A percentile compares a stretch with the other conserved stretches of the same genome.
phyloP scores from a whole-genome alignment of 78 protist species.

The Parvularia atlantis region DNA sequence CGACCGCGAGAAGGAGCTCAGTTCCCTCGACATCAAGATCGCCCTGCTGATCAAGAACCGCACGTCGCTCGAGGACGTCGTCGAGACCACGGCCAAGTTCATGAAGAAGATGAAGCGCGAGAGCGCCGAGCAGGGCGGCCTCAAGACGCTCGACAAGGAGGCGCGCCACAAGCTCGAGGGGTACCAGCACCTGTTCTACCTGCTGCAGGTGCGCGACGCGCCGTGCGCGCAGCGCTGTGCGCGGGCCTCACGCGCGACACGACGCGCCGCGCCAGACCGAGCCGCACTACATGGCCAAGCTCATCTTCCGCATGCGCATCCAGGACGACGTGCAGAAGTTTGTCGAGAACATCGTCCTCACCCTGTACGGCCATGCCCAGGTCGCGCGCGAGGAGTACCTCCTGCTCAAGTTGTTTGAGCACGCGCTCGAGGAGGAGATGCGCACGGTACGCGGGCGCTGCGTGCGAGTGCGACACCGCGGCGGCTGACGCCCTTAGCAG shows the following conservation, averaged over 20 bases:
- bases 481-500: no score
- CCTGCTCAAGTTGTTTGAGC: slow-evolving; percentile 16
- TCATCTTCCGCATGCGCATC: slow-evolving; percentile 17
- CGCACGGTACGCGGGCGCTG: no score
- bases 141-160: slow-evolving; percentile 11
- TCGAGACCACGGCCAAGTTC: not conserved
- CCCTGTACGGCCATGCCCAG: slow-evolving; percentile 27
- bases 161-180: not conserved
- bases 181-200: slow-evolving; percentile 44
- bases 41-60: slow-evolving; percentile 20
- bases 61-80: not conserved
- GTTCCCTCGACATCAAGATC: slow-evolving; percentile 15
- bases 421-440: slow-evolving; percentile 16
- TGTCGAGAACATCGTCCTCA: slow-evolving; percentile 18
- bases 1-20: slow-evolving; percentile 6
- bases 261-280: no score
- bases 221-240: no score
- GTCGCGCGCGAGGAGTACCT: slow-evolving; percentile 36
- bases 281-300: slow-evolving; percentile 41
- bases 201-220: no score
- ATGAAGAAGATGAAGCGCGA: not conserved
- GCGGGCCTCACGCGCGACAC: no score
- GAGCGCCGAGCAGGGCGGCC: not conserved
- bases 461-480: no score
- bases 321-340: slow-evolving; percentile 19